These are phyloP conservation scores for Trichocladium uniseriatum DNA, from an alignment of 495 filamentous ascomycete genomes.

Conservation along the genomic window DNA sequence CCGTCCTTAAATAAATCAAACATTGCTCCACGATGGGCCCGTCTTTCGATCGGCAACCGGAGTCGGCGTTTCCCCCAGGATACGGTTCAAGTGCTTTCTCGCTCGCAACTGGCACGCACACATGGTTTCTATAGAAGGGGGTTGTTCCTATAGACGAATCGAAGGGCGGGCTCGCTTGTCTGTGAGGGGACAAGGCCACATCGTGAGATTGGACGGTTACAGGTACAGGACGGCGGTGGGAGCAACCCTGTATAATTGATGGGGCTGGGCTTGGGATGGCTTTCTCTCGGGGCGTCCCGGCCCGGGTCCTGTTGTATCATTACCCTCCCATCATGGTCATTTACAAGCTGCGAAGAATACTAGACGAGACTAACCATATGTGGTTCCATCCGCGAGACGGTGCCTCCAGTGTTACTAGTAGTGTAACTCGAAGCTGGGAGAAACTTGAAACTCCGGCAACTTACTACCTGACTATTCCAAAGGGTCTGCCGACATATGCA, in stretches of 20 bases:
- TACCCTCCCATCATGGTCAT: slow-evolving; percentile 15
- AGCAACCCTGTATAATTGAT: slow-evolving; percentile 12
- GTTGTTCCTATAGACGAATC: slow-evolving; percentile 5
- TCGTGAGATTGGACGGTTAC: not conserved
- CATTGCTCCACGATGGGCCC: slow-evolving; percentile 1
- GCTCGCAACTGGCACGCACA: not conserved
- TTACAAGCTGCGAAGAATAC: not conserved
- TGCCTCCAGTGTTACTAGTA: too few relatives aligned
- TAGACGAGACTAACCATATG: too few relatives aligned
- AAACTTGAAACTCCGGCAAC: too few relatives aligned
- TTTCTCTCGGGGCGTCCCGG: not conserved
- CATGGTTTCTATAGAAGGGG: slow-evolving; percentile 10
- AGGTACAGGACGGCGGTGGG: slow-evolving; percentile 1
- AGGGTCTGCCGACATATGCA: too few relatives aligned
- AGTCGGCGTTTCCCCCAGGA: slow-evolving; percentile 4
- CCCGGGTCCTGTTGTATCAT: slow-evolving; percentile 18
- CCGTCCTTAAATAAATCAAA: slow-evolving; percentile 66
- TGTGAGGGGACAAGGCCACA: not conserved
- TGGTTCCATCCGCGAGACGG: too few relatives aligned
- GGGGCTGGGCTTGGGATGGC: slow-evolving; percentile 1
- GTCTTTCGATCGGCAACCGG: not conserved
- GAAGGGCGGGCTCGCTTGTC: not conserved
- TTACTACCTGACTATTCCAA: too few relatives aligned
- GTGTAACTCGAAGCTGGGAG: too few relatives aligned
- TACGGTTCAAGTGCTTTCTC: slow-evolving; percentile 9